Evolutionary conservation across 495 filamentous ascomycete genomes (phyloP), one percentile per base, ranked within the genome.

Genomic region (Filosporella fistucella): DNA sequence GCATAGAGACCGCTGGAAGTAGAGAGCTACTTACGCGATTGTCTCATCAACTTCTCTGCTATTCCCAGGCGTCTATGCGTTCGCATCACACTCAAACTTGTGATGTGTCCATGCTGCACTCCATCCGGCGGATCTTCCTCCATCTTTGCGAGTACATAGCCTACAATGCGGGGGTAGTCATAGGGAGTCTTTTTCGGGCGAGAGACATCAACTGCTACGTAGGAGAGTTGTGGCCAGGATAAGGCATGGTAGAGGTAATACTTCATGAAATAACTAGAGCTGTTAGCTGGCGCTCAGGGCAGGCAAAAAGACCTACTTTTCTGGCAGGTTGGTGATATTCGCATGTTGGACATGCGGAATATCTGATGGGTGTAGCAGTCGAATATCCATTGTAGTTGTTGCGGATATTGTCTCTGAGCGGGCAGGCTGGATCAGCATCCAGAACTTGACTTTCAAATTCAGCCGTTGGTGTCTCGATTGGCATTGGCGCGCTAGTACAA

Each of bases 221-320:
- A 97, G 58, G 85, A 91, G 41, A 97, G 81, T 64, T 96, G 91
- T 8, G 93, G 93, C 93, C 93, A 98, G 42, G 89, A 93, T 44
- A 96, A 80, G 6, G 93, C 93, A 68, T 98, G 93, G 80, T 98
- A 98, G 59, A 98, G 86, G 77, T 98, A 98, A 77, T 98, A 98
- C 79, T 98, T 98, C 69, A 94, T 82, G 68, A 96, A 97, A 78
- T 98, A 98, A 76, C 56, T 59, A 21, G 18, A 13, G 21, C 7
- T 13, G 32, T 52, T 37, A 52, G 54, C 37, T 42, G 11, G 9
- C 6, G 0, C 40, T 42, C 22, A 6, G 4, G 1, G 20, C 28
- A 1, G 12, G 11, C 2, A 41, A 17, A 35, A 23, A 39, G 30
- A 29, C 22, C 4, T 55, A 55, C 56, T 98, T 98, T 70, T 98